Percentiles rank a stretch among this genome's conserved stretches.
phyloP scores from a whole-genome alignment of 2,329 filamentous ascomycete genomes.

The Fusarium pseudonygamai region DNA sequence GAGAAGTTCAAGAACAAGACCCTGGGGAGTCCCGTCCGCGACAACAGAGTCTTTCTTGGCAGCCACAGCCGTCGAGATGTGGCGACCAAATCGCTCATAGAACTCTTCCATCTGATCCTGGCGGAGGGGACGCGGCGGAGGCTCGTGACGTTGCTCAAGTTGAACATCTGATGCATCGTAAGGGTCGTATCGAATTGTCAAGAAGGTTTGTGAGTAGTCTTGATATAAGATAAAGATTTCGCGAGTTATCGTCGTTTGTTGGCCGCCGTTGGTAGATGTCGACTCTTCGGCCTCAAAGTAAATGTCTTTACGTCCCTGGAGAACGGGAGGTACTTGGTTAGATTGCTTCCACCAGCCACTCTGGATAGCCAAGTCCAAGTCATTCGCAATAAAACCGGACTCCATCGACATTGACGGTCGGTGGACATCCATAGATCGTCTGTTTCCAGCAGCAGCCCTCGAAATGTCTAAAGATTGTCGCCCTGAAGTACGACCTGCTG shows the following conservation, averaged over 20 bases:
- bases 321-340: constrained; percentile 79
- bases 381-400: constrained; percentile 85
- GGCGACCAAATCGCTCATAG: constrained; percentile 82
- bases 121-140: constrained; percentile 80
- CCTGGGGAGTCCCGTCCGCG: constrained; percentile 83
- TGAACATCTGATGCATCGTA: constrained; percentile 76
- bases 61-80: constrained; percentile 75
- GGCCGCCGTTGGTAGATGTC: constrained; percentile 72
- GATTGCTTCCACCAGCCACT: constrained; percentile 90
- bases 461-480: constrained; percentile 50
- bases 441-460: constrained; percentile 53
- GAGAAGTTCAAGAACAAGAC: constrained; percentile 82
- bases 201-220: constrained; percentile 94
- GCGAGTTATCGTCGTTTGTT: constrained; percentile 77
- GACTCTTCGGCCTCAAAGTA: constrained; percentile 85
- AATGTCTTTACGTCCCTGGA: constrained; percentile 86
- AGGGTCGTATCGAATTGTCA: constrained; percentile 82
- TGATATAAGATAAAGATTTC: constrained; percentile 89
- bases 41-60: constrained; percentile 82
- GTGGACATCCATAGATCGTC: constrained; percentile 77
- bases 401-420: constrained; percentile 79
- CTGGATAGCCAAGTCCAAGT: constrained; percentile 79
- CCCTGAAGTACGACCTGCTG: constrained; percentile 36
- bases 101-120: constrained; percentile 94
- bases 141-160: constrained; percentile 87